Percentiles rank a stretch among this genome's conserved stretches.
These are phyloP conservation scores for Ophiorrhiza pumila DNA, from an alignment of 257 asterid genomes.

Conservation along the genomic window DNA sequence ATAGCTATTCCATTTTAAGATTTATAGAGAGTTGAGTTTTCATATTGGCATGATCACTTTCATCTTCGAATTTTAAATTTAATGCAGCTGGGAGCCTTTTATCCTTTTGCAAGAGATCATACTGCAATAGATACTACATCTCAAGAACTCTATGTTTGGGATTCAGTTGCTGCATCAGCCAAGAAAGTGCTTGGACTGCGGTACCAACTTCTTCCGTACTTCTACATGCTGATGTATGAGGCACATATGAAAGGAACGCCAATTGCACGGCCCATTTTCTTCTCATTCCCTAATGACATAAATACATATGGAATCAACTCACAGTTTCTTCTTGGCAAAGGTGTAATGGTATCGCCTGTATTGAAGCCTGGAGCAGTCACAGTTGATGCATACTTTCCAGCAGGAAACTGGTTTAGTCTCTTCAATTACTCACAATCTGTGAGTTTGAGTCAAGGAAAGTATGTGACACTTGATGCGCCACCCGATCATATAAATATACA, in stretches of 20 bases:
- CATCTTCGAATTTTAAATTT: neutral
- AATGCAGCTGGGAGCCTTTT: constrained; percentile 54
- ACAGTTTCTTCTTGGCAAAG: constrained; percentile 45
- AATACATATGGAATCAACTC: constrained; percentile 40
- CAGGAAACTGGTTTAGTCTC: constrained; percentile 46
- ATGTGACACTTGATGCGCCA: constrained; percentile 36
- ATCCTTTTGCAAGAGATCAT: constrained; percentile 59
- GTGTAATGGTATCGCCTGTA: constrained; percentile 46
- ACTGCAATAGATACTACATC: constrained; percentile 21
- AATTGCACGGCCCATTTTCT: constrained; percentile 46
- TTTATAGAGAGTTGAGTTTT: neutral
- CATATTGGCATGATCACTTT: neutral
- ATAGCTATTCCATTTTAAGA: neutral
- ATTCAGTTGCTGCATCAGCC: constrained; percentile 48
- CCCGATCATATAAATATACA: constrained; percentile 36
- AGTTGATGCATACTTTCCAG: constrained; percentile 40
- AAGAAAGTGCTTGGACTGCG: constrained; percentile 46
- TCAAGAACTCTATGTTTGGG: constrained; percentile 51
- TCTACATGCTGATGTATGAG: constrained; percentile 43
- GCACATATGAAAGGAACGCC: constrained; percentile 46
- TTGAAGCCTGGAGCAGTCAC: constrained; percentile 31
- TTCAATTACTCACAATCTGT: constrained; percentile 30
- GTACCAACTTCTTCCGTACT: constrained; percentile 39
- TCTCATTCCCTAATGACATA: constrained; percentile 45
- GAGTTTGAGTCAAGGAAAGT: constrained; percentile 25